phyloP scores from a whole-genome alignment of 768 basidiomycete genomes.

The Suillus placidus region DNA sequence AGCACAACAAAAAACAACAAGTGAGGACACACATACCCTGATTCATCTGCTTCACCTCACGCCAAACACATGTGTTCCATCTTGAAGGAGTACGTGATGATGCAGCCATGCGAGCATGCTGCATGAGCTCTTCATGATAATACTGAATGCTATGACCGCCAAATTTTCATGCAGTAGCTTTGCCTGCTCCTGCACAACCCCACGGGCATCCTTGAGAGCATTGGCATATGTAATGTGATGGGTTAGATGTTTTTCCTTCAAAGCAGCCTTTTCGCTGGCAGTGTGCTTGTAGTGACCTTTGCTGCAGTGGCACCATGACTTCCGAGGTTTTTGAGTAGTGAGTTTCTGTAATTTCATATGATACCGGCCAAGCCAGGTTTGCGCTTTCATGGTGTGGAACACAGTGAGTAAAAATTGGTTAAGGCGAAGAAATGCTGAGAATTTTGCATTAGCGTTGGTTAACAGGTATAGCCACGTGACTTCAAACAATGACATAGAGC shows the following conservation, averaged over 20 bases:
- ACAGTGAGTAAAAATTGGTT: too few species aligned
- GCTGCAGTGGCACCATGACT: not conserved
- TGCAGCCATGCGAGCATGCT: not conserved
- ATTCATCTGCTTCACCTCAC: not conserved
- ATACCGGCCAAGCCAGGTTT: too few species aligned
- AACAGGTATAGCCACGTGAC: too few species aligned
- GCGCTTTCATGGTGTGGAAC: too few species aligned
- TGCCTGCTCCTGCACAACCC: not conserved
- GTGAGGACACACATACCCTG: not conserved
- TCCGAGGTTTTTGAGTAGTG: not conserved
- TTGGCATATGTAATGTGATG: not conserved
- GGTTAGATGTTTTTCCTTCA: not conserved
- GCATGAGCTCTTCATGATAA: not conserved
- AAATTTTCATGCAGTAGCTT: not conserved
- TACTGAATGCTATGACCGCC: slow-evolving; percentile 2
- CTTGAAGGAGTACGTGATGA: too few species aligned
- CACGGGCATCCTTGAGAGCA: not conserved
- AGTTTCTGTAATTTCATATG: too few species aligned
- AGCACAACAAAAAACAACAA: not conserved
- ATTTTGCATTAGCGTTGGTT: too few species aligned
- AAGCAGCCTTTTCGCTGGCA: not conserved
- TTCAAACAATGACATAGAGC: too few species aligned
- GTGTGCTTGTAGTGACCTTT: not conserved
- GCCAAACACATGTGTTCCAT: too few species aligned
- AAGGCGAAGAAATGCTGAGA: too few species aligned